Evolutionary conservation across 1,139 yeast species (phyloP).

Genomic region (Diutina scorzettiae): DNA sequence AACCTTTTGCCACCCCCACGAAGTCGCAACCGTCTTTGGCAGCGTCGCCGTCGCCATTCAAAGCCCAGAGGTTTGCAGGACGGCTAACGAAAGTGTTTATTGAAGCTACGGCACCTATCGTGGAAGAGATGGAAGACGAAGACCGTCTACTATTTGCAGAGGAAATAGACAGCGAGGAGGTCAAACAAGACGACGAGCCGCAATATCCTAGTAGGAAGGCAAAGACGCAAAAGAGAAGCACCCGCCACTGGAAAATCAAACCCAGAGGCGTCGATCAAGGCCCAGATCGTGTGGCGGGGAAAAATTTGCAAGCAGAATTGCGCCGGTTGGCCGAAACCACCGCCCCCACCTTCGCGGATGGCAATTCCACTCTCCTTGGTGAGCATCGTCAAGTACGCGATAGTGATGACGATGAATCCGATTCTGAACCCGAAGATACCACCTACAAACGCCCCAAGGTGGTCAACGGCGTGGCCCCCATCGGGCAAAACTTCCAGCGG

Average conservation of each 20-base stretch:
- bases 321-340: slow-evolving; percentile 17
- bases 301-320: slow-evolving; percentile 31
- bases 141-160: slow-evolving; percentile 9
- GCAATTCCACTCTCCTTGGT: slow-evolving; percentile 8
- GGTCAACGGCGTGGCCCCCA: slow-evolving; percentile 1
- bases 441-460: slow-evolving; percentile 6
- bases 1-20: slow-evolving; percentile 7
- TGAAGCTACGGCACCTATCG: slow-evolving; percentile 19
- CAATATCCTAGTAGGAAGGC: slow-evolving; percentile 23
- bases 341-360: slow-evolving; percentile 14
- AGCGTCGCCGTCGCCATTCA: slow-evolving; percentile 35
- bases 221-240: slow-evolving; percentile 48
- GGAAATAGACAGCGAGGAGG: slow-evolving; percentile 10
- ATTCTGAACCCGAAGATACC: slow-evolving; percentile 9
- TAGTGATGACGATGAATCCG: slow-evolving; percentile 15
- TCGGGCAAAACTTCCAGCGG: slow-evolving; percentile 28
- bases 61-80: slow-evolving; percentile 24
- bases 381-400: slow-evolving; percentile 11
- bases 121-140: slow-evolving; percentile 12
- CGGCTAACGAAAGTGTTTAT: slow-evolving; percentile 17
- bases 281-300: slow-evolving; percentile 18
- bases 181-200: slow-evolving; percentile 8
- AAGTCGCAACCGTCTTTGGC: slow-evolving; percentile 15
- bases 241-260: slow-evolving; percentile 47
- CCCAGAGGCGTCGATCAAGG: slow-evolving; percentile 21